phyloP scores from a whole-genome alignment of 148 eudicot genomes.

The Rhododendron mucronatum region DNA sequence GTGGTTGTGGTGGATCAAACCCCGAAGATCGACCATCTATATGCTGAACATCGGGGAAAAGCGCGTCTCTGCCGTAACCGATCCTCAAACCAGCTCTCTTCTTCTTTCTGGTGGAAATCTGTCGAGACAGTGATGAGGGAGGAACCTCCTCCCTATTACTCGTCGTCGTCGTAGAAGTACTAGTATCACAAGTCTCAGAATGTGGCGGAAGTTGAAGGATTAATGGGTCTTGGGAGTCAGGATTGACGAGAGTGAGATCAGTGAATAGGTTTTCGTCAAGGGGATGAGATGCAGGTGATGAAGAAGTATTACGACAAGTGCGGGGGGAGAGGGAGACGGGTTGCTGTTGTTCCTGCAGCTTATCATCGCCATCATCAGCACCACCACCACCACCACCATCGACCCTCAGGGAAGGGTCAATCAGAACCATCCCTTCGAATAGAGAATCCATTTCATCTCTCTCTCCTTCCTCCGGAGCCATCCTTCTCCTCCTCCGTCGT shows the following conservation, averaged over 20 bases:
- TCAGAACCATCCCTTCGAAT: constrained; percentile 80
- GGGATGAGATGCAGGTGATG: constrained; percentile 35
- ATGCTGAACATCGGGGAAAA: constrained; percentile 25
- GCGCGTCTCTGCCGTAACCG: constrained; percentile 62
- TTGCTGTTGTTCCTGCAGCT: constrained; percentile 6
- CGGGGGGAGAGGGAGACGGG: background rate
- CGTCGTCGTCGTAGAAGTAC: background rate
- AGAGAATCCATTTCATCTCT: constrained; percentile 60
- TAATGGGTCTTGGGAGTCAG: constrained; percentile 7
- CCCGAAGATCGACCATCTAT: background rate
- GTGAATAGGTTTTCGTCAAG: constrained; percentile 83
- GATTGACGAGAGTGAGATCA: constrained; percentile 59
- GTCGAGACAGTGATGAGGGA: constrained; percentile 35
- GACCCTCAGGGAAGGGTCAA: constrained; percentile 38
- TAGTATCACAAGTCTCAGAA: background rate
- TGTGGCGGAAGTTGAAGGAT: background rate
- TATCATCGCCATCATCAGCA: constrained; percentile 7
- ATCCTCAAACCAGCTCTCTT: constrained; percentile 59
- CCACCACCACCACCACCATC: constrained; percentile 3
- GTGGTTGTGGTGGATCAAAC: background rate
- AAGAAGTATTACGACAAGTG: background rate
- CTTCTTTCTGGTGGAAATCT: constrained; percentile 53
- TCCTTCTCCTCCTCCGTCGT: background rate
- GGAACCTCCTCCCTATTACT: constrained; percentile 7
- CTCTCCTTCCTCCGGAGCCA: constrained; percentile 22